Evolutionary conservation across 2,329 filamentous ascomycete species (phyloP), one percentile per base, ranked within the genome.

Genomic region (Trichoderma harzianum): DNA sequence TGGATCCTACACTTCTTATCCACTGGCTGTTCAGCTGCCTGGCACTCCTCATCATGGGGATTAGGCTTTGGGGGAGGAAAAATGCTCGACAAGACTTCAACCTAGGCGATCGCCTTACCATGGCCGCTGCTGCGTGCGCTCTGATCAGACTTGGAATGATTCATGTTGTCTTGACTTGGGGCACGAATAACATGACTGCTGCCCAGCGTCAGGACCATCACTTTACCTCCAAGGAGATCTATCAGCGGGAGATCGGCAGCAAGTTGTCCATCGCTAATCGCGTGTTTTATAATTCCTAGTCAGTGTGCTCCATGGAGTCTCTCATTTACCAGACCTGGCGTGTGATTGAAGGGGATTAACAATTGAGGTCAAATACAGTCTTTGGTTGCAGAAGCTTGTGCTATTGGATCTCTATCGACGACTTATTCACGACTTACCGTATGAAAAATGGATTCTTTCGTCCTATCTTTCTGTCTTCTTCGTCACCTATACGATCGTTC

Each of bases 71-170:
- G 21, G 76, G 75, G 69, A 74, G 72, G 21, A 77, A 73, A 55
- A 32, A 74, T 11, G 63, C 70, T 26, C 73, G 64, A 18, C 76
- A 78, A 47, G 32, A 73, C 3, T 76, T 73, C 51, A 72, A 73
- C 26, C n/a, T 66, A 12, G 75, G 73, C 51, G 77, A 78, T 64
- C 78, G 72, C 62, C 64, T 77, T 67, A 77, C 74, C 34, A 83
- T 85, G 81, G 84, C 82, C 69, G 79, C 80, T 10, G 83, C 82
- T 70, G 30, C 84, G 53, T 80, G 76, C 60, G 75, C 72, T 10
- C 28, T 78, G 51, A 72, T 73, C 1, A 72, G 77, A 7, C 65
- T 78, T 5, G 76, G 74, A 5, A 67, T 82, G 18, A 78, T 81
- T 32, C 78, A 81, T 64, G 78, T 82, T 21, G 79, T 81, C 60